Conservation (phyloP, 2,329 filamentous ascomycete genomes). For the Trichophyton benhamiae region DNA sequence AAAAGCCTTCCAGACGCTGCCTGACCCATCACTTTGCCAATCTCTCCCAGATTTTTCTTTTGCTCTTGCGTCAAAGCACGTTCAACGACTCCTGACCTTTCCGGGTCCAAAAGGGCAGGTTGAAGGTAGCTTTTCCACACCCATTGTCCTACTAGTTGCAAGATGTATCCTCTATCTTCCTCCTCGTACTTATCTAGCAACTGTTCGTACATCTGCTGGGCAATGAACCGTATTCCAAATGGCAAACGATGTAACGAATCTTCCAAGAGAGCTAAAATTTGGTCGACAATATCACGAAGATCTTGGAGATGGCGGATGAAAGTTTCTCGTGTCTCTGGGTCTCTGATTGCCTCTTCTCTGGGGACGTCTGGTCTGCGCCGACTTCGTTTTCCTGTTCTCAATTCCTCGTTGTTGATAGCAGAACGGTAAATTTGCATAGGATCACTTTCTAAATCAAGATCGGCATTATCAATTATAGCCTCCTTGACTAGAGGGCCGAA, state of each 20-base stretch:
- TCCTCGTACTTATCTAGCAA: slow-evolving; percentile 65
- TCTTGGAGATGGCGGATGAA: slow-evolving; percentile 94
- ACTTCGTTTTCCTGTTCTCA: slow-evolving; percentile 77
- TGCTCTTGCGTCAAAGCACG: slow-evolving; percentile 79
- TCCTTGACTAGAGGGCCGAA: slow-evolving; percentile 76
- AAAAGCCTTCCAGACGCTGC: slow-evolving; percentile 81
- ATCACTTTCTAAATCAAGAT: slow-evolving; percentile 87
- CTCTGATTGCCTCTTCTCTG: slow-evolving; percentile 86
- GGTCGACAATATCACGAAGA: slow-evolving; percentile 84
- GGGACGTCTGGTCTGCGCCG: slow-evolving; percentile 71
- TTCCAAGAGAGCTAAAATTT: slow-evolving; percentile 71
- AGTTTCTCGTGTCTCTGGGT: slow-evolving; percentile 77
- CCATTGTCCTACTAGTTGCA: slow-evolving; percentile 82
- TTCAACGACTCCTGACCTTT: slow-evolving; percentile 87
- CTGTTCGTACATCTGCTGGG: slow-evolving; percentile 70
- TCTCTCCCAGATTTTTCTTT: slow-evolving; percentile 81
- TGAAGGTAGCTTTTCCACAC: slow-evolving; percentile 90
- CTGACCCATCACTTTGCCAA: slow-evolving; percentile 83
- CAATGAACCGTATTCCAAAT: slow-evolving; percentile 80
- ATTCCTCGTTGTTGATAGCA: slow-evolving; percentile 92
- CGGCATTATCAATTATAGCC: slow-evolving; percentile 84
- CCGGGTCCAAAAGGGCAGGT: slow-evolving; percentile 75
- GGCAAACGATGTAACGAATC: slow-evolving; percentile 79
- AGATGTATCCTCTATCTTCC: slow-evolving; percentile 62
- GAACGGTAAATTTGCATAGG: slow-evolving; percentile 95